Conservation (phyloP, 495 filamentous ascomycete species). For the Apodospora peruviana region DNA sequence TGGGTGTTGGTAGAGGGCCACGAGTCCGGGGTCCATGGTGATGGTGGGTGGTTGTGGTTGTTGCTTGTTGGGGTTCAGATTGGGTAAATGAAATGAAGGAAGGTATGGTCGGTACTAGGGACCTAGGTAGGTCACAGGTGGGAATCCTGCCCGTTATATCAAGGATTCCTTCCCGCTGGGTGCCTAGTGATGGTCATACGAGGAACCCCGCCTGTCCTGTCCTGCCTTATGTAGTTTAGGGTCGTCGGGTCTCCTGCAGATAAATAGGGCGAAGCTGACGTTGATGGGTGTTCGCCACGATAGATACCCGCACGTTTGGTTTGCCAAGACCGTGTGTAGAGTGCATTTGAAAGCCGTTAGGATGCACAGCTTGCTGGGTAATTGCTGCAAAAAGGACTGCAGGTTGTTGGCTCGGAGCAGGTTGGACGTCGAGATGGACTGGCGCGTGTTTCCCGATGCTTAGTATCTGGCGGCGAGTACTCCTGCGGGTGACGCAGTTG, state of each 20-base stretch:
- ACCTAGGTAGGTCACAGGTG: not conserved
- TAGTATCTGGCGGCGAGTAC: not conserved
- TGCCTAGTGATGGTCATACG: not conserved
- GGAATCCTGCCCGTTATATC: not conserved
- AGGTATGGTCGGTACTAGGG: not conserved
- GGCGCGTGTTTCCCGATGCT: slow-evolving; percentile 11
- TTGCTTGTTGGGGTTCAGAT: not conserved
- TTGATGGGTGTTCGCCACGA: not conserved
- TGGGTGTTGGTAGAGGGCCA: not conserved
- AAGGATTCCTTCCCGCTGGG: too few species aligned
- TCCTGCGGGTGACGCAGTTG: not conserved
- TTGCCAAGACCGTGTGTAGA: not conserved
- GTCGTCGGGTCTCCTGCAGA: not conserved
- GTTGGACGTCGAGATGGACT: slow-evolving; percentile 12
- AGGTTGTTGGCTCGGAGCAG: slow-evolving; percentile 20
- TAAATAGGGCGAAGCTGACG: not conserved
- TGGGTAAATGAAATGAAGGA: not conserved
- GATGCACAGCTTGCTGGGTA: slow-evolving; percentile 18
- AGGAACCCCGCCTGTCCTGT: not conserved
- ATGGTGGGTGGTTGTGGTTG: not conserved
- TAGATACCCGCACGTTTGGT: slow-evolving; percentile 4
- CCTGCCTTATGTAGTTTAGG: not conserved
- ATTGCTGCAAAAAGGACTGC: slow-evolving; percentile 8
- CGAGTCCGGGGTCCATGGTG: not conserved
- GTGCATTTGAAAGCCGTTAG: slow-evolving; percentile 1